Conservation (phyloP, 2,329 filamentous ascomycete species). For the Aspergillus novoparasiticus region DNA sequence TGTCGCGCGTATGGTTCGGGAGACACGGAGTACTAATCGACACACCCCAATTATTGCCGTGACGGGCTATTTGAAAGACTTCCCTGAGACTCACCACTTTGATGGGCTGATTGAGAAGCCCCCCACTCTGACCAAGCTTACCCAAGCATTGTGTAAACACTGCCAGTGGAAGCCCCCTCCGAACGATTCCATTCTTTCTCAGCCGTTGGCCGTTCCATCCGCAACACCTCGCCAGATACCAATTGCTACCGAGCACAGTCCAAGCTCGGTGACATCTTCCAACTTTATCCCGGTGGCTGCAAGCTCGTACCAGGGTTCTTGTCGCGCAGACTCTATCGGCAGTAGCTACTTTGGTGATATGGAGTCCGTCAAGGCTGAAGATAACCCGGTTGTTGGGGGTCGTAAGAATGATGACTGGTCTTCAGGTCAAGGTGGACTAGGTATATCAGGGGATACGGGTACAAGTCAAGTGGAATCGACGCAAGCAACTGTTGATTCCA, state of each 20-base stretch:
- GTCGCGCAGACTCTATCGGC: constrained; percentile 83
- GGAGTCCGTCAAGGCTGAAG: constrained; percentile 76
- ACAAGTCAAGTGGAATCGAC: constrained; percentile 18
- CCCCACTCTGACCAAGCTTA: constrained; percentile 87
- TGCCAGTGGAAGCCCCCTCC: constrained; percentile 91
- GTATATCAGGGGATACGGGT: constrained; percentile 66
- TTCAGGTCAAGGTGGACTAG: constrained; percentile 66
- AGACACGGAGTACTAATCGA: constrained; percentile 92
- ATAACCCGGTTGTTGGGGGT: constrained; percentile 73
- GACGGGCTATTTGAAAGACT: constrained; percentile 95
- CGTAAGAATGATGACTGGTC: constrained; percentile 79
- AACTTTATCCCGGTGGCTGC: constrained; percentile 69
- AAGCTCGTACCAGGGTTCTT: constrained; percentile 76
- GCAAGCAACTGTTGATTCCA: constrained; percentile 25
- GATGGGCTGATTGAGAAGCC: constrained; percentile 96
- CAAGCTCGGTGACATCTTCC: constrained; percentile 77
- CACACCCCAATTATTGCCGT: constrained; percentile 95
- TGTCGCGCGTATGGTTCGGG: constrained; percentile 94
- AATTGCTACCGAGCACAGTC: constrained; percentile 73
- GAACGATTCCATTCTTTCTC: constrained; percentile 54
- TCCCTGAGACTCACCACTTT: constrained; percentile 93
- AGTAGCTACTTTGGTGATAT: constrained; percentile 82
- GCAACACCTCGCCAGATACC: constrained; percentile 68
- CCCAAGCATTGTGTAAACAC: constrained; percentile 80
- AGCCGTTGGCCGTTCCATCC: constrained; percentile 61